phyloP scores from a whole-genome alignment of 495 filamentous ascomycete species.

The Xylaria curta region DNA sequence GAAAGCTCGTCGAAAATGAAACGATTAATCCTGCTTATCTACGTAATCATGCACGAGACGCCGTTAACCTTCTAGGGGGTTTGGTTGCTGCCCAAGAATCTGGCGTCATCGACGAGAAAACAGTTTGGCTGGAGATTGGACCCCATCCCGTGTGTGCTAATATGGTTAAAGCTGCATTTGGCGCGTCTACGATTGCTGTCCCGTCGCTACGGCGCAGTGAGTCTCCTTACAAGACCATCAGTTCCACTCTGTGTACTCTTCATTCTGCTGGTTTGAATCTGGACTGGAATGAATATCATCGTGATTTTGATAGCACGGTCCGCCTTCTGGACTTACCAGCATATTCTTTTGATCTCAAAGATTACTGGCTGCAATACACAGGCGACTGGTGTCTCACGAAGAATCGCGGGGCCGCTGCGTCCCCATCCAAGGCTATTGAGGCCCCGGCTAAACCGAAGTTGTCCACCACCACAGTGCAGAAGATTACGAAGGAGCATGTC shows the following conservation, averaged over 20 bases:
- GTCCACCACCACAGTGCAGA: conserved; percentile 58
- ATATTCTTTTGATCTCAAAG: conserved; percentile 81
- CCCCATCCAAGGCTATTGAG: conserved; percentile 56
- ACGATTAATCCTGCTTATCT: conserved; percentile 68
- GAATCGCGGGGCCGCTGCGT: conserved; percentile 65
- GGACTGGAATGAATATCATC: conserved; percentile 80
- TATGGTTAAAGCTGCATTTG: conserved; percentile 73
- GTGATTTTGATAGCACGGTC: conserved; percentile 66
- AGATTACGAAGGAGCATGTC: conserved; percentile 61
- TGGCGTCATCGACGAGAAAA: conserved; percentile 59
- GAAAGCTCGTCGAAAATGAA: conserved; percentile 63
- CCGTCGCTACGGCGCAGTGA: conserved; percentile 61
- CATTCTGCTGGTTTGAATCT: conserved; percentile 71
- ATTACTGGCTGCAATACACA: conserved; percentile 81
- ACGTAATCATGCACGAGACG: conserved; percentile 67
- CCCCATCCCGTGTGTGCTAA: conserved; percentile 72
- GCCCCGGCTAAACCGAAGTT: conserved; percentile 50
- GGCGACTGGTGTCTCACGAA: conserved; percentile 74
- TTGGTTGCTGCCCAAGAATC: conserved; percentile 61
- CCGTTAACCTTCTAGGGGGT: conserved; percentile 75
- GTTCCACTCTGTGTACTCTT: conserved; percentile 63
- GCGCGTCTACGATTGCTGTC: conserved; percentile 59
- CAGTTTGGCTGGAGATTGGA: conserved; percentile 70
- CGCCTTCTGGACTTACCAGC: conserved; percentile 71
- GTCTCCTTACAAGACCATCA: conserved; percentile 70